Percentiles rank a stretch among this genome's conserved stretches.
phyloP scores from a whole-genome alignment of 495 filamentous ascomycete genomes.

The Podospora comata region DNA sequence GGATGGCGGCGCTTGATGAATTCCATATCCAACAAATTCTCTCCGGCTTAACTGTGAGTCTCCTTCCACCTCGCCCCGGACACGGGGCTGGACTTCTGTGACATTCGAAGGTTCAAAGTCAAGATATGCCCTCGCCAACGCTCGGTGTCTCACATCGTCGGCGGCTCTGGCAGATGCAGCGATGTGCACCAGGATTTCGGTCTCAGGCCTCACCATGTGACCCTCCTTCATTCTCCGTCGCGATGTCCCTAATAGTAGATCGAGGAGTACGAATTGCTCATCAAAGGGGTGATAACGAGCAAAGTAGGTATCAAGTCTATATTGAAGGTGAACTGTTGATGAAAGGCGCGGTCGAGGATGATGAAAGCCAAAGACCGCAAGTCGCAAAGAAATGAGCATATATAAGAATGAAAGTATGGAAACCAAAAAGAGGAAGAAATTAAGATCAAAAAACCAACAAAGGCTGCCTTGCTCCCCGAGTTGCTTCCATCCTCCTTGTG shows the following conservation, averaged over 20 bases:
- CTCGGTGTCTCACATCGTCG: constrained; percentile 63
- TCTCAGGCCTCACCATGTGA: constrained; percentile 27
- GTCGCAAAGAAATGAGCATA: not conserved
- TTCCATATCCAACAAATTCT: not conserved
- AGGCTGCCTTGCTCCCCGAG: not conserved
- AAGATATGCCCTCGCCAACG: constrained; percentile 59
- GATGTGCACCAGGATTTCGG: constrained; percentile 68
- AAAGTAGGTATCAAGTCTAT: not conserved
- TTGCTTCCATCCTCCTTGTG: not conserved
- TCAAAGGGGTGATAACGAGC: not conserved
- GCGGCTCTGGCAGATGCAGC: constrained; percentile 57
- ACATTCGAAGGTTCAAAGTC: constrained; percentile 46
- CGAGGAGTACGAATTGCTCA: not conserved
- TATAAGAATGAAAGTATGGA: not conserved
- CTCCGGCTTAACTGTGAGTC: not conserved
- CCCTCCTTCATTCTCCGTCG: not conserved
- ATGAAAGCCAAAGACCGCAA: not conserved
- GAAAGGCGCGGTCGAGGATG: not conserved
- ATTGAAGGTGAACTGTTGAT: not conserved
- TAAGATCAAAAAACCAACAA: not conserved
- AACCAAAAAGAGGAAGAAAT: not conserved
- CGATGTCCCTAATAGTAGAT: not conserved
- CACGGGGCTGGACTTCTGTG: not conserved
- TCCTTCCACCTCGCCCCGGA: not conserved
- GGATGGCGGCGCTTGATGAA: not conserved